phyloP scores from a whole-genome alignment of 176 grass and related monocot species.

The Oryza coarctata region DNA sequence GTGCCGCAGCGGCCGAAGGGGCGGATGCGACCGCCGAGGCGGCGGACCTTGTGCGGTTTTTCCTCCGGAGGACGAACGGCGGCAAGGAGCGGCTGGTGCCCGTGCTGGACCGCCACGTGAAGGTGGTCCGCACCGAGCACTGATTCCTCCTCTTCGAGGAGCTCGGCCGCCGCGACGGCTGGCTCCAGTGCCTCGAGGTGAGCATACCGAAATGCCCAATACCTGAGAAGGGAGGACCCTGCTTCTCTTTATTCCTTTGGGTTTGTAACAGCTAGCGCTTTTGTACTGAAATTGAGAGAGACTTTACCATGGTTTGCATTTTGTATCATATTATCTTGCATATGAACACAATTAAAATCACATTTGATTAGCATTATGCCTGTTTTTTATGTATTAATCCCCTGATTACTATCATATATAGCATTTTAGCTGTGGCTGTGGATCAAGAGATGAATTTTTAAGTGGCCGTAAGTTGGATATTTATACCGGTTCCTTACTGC shows the following conservation, averaged over 20 bases:
- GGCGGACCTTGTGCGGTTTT: constrained; percentile 52
- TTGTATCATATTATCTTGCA: too few relatives aligned
- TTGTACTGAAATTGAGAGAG: too few relatives aligned
- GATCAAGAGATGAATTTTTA: not conserved
- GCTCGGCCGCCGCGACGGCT: constrained; percentile 73
- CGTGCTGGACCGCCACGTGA: constrained; percentile 73
- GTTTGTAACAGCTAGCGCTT: not conserved
- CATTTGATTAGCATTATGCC: not conserved
- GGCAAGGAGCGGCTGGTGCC: constrained; percentile 72
- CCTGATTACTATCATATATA: not conserved
- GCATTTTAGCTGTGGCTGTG: not conserved
- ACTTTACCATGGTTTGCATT: not conserved
- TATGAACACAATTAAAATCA: not conserved
- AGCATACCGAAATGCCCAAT: not conserved
- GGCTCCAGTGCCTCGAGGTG: constrained; percentile 91
- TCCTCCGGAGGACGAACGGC: constrained; percentile 52
- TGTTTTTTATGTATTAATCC: not conserved
- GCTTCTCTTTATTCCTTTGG: not conserved
- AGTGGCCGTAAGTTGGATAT: not conserved
- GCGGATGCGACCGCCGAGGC: constrained; percentile 40
- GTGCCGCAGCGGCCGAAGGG: constrained; percentile 2
- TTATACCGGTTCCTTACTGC: not conserved
- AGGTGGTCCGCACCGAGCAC: constrained; percentile 73
- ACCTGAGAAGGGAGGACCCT: not conserved
- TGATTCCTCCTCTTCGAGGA: constrained; percentile 96